Conservation (phyloP, 495 filamentous ascomycete species). For the Cairneyella variabilis region DNA sequence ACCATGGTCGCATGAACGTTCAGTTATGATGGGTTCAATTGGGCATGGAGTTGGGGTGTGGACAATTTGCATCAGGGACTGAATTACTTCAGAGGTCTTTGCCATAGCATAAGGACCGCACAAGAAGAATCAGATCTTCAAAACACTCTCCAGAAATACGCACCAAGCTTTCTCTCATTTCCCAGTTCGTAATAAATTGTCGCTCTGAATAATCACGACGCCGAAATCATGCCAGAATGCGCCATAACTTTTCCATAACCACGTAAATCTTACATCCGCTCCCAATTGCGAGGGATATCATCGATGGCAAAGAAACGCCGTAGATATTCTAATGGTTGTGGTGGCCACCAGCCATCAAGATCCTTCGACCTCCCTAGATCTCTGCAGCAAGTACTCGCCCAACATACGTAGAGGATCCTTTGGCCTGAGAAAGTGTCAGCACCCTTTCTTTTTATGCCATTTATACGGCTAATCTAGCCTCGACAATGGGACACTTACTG, state of each 20-base stretch:
- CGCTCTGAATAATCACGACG: too few relatives aligned
- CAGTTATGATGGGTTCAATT: slow-evolving; percentile 15
- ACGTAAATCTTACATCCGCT: too few relatives aligned
- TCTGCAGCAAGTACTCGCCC: slow-evolving; percentile 80
- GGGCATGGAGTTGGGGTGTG: slow-evolving; percentile 26
- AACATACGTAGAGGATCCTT: slow-evolving; percentile 81
- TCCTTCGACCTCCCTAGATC: slow-evolving; percentile 74
- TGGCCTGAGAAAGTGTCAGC: slow-evolving; percentile 46
- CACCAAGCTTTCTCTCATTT: not conserved
- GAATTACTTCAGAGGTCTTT: slow-evolving; percentile 14
- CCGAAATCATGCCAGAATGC: too few relatives aligned
- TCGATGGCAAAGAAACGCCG: too few relatives aligned
- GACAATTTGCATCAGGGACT: slow-evolving; percentile 23
- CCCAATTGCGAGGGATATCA: too few relatives aligned
- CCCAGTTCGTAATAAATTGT: not conserved
- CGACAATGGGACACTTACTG: slow-evolving; percentile 57
- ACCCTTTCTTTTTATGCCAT: not conserved
- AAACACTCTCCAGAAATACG: slow-evolving; percentile 13
- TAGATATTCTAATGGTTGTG: too few relatives aligned
- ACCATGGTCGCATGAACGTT: slow-evolving; percentile 57
- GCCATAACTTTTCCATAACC: too few relatives aligned
- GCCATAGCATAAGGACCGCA: slow-evolving; percentile 17
- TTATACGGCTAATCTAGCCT: too few relatives aligned
- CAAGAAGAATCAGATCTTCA: slow-evolving; percentile 20
- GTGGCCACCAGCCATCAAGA: too few relatives aligned